Evolutionary conservation across 805 yeast species (phyloP).

Genomic region (Saturnispora kantuleensis): DNA sequence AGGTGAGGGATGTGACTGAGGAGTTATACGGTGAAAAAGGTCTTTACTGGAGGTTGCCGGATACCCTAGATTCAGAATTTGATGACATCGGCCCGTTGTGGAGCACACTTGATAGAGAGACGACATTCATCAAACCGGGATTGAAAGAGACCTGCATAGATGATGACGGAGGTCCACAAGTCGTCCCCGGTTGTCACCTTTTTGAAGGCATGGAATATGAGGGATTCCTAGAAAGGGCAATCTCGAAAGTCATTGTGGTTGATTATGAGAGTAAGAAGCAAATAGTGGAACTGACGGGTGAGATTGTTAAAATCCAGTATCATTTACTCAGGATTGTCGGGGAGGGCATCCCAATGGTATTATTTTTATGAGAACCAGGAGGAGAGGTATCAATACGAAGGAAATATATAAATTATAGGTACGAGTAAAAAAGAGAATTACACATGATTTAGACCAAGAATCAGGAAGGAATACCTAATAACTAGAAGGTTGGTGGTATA

Average conservation of each 20-base stretch:
- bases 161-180: not conserved
- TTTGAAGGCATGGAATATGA: not conserved
- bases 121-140: not conserved
- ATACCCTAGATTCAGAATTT: not conserved
- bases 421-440: no score
- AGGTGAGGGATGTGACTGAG: conserved; percentile 25
- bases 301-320: not conserved
- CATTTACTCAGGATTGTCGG: not conserved
- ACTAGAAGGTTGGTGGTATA: no score
- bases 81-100: not conserved
- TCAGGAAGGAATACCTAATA: no score
- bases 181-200: conserved; percentile 6
- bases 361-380: not conserved
- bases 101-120: not conserved
- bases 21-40: conserved; percentile 30
- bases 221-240: not conserved
- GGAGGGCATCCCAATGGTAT: not conserved
- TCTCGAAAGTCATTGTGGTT: not conserved
- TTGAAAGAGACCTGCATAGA: not conserved
- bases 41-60: not conserved
- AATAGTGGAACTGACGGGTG: not conserved
- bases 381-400: no score
- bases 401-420: no score
- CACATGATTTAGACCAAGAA: no score
- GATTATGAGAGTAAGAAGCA: not conserved